Evolutionary conservation across 2,329 filamentous ascomycete species (phyloP).

Genomic region (Plectosphaerella sp.): DNA sequence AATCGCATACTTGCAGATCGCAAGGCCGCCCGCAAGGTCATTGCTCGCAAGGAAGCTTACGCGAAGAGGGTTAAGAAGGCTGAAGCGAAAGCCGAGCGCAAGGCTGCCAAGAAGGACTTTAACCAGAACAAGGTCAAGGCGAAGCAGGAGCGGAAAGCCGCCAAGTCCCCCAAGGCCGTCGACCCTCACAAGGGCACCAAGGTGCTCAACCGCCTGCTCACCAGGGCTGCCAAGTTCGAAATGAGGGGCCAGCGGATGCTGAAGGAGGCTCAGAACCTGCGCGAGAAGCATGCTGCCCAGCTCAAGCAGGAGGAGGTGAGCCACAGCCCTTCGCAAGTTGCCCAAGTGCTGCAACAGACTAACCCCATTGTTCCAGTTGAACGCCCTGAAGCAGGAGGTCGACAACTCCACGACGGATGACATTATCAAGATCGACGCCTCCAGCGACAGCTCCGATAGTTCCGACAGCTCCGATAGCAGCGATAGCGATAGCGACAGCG

Average conservation of each 20-base stretch:
- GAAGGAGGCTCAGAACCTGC: constrained; percentile 30
- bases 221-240: constrained; percentile 35
- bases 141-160: constrained; percentile 17
- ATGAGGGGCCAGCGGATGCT: constrained; percentile 33
- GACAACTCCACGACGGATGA: constrained; percentile 13
- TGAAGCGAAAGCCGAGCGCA: constrained; percentile 32
- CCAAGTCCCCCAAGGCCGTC: constrained; percentile 16
- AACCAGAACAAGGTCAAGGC: constrained; percentile 20
- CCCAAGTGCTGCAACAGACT: neutral
- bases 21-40: too few species aligned
- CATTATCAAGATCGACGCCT: constrained; percentile 11
- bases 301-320: constrained; percentile 19
- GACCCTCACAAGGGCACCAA: constrained; percentile 28
- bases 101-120: constrained; percentile 13
- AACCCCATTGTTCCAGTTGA: neutral
- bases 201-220: constrained; percentile 29
- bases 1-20: constrained; percentile 18
- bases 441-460: constrained; percentile 12
- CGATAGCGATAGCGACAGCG: constrained; percentile 1
- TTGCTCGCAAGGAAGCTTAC: constrained; percentile 18
- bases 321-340: neutral
- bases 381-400: constrained; percentile 16
- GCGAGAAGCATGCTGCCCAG: constrained; percentile 20
- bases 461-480: constrained; percentile 11
- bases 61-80: constrained; percentile 30